Base-by-base conservation (phyloP, 2,329 filamentous ascomycete genomes). In the Geoglossum cookeanum region DNA sequence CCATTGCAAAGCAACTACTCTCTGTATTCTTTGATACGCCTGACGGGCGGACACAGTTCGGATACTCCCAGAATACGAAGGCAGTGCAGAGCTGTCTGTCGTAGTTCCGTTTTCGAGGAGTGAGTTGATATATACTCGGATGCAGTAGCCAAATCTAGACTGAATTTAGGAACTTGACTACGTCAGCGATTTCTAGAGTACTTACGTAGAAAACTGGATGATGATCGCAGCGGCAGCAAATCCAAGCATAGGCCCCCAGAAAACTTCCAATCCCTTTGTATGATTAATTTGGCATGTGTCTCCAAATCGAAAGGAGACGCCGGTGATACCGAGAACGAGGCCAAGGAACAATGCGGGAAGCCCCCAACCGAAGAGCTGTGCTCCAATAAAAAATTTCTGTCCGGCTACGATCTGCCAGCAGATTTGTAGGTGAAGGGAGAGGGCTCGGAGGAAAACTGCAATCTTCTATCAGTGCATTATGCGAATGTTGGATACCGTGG, bases 361-460 rank as follows among this genome's bases (percentile, higher is more conserved):
- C 17, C 85, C 85, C 86, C 91, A 96, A 60, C 92, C 92, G 7
- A 83, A 72, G 15, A 78, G 76, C 65, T 95, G 82, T 2, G 91
- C 83, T 62, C 80, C 78, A 74, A 87, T 88, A 81, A 96, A 96
- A 70, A 96, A 97, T 64, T 78, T 85, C 49, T 82, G 79, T 44
- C 92, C 92, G 3, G 94, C 86, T 6, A 91, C 81, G 37, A 94
- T 78, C 68, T 97, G 89, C 92, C 92, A 98, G 74, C 90, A 96
- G 62, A 98, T 96, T 69, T 97, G 92, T 30, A 98, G 80, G 69
- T 98, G 92, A 64, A 98, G 83, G 3, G 89, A 94, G 37, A 97
- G 72, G 0, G 91, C 86, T 61, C 92, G 82, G 59, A 96, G 77
- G 67, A 96, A 94, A 61, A 90, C 81, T 72, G 56, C 13, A 47